Conservation (phyloP, 139 green algal genomes). For the Spirogloea muscicola region DNA sequence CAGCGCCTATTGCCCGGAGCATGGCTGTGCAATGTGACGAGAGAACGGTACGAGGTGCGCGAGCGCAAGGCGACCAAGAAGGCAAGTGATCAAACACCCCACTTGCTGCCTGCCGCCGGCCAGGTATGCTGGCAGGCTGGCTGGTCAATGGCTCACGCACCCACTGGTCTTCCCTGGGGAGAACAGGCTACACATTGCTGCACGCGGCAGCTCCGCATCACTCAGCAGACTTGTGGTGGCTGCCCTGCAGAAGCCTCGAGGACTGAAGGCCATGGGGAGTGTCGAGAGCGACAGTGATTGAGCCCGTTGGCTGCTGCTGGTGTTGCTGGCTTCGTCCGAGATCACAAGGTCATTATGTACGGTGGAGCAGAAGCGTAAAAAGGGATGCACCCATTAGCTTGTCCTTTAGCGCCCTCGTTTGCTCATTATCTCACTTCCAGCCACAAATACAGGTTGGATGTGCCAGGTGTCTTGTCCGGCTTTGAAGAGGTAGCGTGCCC, state of each 20-base stretch:
- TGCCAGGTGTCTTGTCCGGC: too few species aligned
- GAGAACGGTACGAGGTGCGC: constrained; percentile 18
- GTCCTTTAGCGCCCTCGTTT: too few species aligned
- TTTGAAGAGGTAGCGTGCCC: too few species aligned
- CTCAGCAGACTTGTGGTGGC: not conserved
- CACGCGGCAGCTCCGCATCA: not conserved
- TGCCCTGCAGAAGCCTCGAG: constrained; percentile 17
- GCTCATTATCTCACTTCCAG: too few species aligned
- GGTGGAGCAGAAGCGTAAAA: too few species aligned
- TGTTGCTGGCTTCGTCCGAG: too few species aligned
- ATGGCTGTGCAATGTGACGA: constrained; percentile 8
- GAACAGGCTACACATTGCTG: too few species aligned
- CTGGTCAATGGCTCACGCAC: too few species aligned
- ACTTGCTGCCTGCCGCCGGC: not conserved
- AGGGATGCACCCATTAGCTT: too few species aligned
- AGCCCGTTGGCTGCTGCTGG: too few species aligned
- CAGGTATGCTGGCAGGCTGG: not conserved
- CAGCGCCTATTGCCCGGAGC: constrained; percentile 22
- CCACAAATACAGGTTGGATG: too few species aligned
- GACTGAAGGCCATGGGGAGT: constrained; percentile 28
- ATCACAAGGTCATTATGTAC: too few species aligned
- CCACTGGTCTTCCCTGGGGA: not conserved
- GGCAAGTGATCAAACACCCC: not conserved
- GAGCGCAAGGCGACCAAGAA: constrained; percentile 25
- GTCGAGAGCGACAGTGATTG: constrained; percentile 31